phyloP scores from a whole-genome alignment of 441 rosid genomes.

The Pelargonium citronellum region DNA sequence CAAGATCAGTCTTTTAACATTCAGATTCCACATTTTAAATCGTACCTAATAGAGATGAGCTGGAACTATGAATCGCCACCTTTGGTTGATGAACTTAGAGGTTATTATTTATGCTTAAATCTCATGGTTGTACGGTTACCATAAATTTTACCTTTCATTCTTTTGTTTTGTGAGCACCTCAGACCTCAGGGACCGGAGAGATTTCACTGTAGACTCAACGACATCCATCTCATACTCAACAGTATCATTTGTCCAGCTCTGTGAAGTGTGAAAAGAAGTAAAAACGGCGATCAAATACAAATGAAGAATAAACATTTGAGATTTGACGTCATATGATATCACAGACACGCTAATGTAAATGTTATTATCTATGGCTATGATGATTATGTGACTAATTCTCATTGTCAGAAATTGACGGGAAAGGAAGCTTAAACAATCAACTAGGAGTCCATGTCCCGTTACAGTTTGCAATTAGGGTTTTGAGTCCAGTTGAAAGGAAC shows the following conservation, averaged over 20 bases:
- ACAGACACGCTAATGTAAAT: neutral
- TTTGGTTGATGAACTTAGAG: neutral
- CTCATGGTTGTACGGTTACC: neutral
- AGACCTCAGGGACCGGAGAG: slow-evolving; percentile 68
- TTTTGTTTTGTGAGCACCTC: slow-evolving; percentile 65
- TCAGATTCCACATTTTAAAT: neutral
- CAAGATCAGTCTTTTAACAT: neutral
- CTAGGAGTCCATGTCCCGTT: no score
- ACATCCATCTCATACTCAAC: slow-evolving; percentile 67
- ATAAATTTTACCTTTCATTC: slow-evolving; percentile 59
- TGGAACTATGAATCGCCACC: neutral
- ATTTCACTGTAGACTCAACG: slow-evolving; percentile 59
- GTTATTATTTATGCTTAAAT: neutral
- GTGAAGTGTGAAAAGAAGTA: slow-evolving; percentile 8
- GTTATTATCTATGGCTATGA: neutral
- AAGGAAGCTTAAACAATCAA: neutral
- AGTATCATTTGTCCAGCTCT: slow-evolving; percentile 66
- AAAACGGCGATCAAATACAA: slow-evolving; percentile 11
- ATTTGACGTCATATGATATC: neutral
- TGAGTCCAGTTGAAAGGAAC: no score
- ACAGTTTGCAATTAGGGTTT: no score
- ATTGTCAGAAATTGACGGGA: neutral
- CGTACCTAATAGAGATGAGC: neutral
- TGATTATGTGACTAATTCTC: neutral
- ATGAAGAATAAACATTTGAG: slow-evolving; percentile 12